Evolutionary conservation across 192 early-diverging fungal species (phyloP), one percentile per base, ranked within the genome.

Genomic region (Gonapodya prolifera): DNA sequence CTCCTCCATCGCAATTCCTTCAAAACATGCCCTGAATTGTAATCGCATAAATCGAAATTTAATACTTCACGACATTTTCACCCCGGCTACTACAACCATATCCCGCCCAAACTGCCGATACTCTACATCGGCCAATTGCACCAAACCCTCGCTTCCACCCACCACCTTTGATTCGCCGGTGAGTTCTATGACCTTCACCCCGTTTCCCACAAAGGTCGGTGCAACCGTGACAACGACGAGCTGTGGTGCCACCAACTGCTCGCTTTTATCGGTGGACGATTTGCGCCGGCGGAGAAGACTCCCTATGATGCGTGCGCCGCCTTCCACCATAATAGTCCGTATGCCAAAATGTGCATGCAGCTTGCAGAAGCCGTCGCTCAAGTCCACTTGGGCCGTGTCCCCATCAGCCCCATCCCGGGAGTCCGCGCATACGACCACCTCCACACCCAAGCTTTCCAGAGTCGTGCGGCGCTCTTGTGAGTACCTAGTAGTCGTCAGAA

Each of bases 261-360:
- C n/a, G n/a, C n/a, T n/a, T 2, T 8, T 16, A 32, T 18, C 71
- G 8, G 28, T 29, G 28, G 16, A 30, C 71, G 8, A 8, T 30
- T 45, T 0, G 78, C 78, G 30, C 23, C 33, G 33, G 75, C 80
- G 34, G 77, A 94, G 75, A 77, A 91, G 91, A 1, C 87, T 81
- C 1, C 87, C 82, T 69, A 96, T 94, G 1, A 96, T 82, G 31
- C 80, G 80, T 0, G 93, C 90, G 30, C 95, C 95, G 34, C 95
- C 95, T 87, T 97, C 95, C 13, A 97, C 91, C 95, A 97, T 97
- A 34, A 97, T 74, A 1, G 81, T 75, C 2, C 76, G 35, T 29
- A 94, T 87, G 30, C 86, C 82, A 45, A 79, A 31, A 2, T 2
- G 69, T 33, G 70, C 17, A 2, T 17, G 18, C 23, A 18, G 0